A percentile compares a stretch with the other conserved stretches of the same genome.
phyloP scores from a whole-genome alignment of 2,329 filamentous ascomycete genomes.

The Colletotrichum liriopes region DNA sequence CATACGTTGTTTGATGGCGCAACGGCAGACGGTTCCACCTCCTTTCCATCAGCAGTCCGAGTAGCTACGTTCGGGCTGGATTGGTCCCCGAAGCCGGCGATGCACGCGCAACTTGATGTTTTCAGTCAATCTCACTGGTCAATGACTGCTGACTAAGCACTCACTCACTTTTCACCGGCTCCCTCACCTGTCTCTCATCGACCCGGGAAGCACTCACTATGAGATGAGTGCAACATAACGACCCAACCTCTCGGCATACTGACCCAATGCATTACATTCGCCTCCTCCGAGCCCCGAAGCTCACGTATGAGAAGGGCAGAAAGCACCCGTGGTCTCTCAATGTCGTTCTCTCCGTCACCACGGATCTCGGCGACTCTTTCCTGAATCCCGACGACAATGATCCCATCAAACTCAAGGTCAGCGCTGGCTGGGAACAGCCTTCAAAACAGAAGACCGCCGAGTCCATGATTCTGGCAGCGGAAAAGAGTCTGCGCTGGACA shows the following conservation, averaged over 20 bases:
- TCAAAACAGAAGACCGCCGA: slow-evolving; percentile 49
- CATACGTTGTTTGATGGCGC: too few relatives aligned
- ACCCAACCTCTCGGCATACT: too few relatives aligned
- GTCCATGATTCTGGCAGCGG: slow-evolving; percentile 21
- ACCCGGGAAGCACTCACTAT: not conserved
- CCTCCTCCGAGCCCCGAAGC: slow-evolving; percentile 64
- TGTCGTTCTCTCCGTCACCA: slow-evolving; percentile 69
- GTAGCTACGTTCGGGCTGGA: too few relatives aligned
- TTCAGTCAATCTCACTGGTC: not conserved
- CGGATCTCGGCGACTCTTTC: slow-evolving; percentile 71
- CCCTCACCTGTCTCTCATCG: not conserved
- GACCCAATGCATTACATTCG: slow-evolving; percentile 71
- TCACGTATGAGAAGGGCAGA: slow-evolving; percentile 48
- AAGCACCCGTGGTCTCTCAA: slow-evolving; percentile 52
- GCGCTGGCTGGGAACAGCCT: slow-evolving; percentile 48
- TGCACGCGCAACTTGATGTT: not conserved
- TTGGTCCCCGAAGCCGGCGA: not conserved
- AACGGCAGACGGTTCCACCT: too few relatives aligned
- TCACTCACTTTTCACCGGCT: slow-evolving; percentile 10
- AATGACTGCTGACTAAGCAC: slow-evolving; percentile 30
- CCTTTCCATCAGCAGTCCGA: too few relatives aligned
- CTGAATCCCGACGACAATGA: slow-evolving; percentile 57
- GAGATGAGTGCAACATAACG: not conserved
- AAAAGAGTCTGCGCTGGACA: slow-evolving; percentile 49
- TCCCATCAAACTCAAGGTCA: slow-evolving; percentile 61